Conservation (phyloP, 2,329 filamentous ascomycete species). For the Neofusicoccum ribis region DNA sequence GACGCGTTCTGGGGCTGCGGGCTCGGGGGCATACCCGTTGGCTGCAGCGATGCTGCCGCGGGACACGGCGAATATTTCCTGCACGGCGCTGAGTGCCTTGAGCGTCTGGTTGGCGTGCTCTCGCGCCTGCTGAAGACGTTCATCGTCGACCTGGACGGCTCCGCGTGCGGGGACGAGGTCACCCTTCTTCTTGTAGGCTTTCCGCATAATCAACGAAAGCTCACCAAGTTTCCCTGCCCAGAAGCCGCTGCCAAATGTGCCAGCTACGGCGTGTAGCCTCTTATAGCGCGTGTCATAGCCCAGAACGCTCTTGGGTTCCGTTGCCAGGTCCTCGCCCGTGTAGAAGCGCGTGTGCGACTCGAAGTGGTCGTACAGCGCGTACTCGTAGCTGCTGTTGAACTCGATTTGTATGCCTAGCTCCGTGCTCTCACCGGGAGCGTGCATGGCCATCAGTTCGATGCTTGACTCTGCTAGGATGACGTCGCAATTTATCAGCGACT, state of each 20-base stretch:
- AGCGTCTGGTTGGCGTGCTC: conserved; percentile 34
- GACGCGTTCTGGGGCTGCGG: conserved; percentile 26
- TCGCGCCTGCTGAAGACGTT: conserved; percentile 20
- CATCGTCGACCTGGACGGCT: conserved; percentile 18
- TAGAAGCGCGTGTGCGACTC: conserved; percentile 38
- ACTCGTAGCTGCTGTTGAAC: conserved; percentile 36
- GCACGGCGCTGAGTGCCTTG: conserved; percentile 41
- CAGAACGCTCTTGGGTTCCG: conserved; percentile 28
- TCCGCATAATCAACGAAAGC: conserved; percentile 21
- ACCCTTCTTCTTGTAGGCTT: conserved; percentile 16
- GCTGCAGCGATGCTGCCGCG: conserved; percentile 26
- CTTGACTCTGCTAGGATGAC: conserved; percentile 44
- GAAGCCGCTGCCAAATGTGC: conserved; percentile 44
- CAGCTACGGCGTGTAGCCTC: conserved; percentile 30
- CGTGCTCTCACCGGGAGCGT: conserved; percentile 32
- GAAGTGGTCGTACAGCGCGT: conserved; percentile 32
- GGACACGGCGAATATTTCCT: conserved; percentile 42
- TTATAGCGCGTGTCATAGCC: conserved; percentile 28
- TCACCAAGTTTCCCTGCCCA: conserved; percentile 36
- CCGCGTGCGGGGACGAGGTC: conserved; percentile 13
- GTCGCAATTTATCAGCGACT: conserved; percentile 26
- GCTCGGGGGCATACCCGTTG: not conserved
- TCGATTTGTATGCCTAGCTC: conserved; percentile 35
- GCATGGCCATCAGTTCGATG: conserved; percentile 42
- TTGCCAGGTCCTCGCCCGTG: conserved; percentile 30